A percentile compares a stretch with the other conserved stretches of the same genome.
These are phyloP conservation scores for Cryptomeria japonica DNA, from an alignment of 75 land plant genomes.

Conservation along the genomic window DNA sequence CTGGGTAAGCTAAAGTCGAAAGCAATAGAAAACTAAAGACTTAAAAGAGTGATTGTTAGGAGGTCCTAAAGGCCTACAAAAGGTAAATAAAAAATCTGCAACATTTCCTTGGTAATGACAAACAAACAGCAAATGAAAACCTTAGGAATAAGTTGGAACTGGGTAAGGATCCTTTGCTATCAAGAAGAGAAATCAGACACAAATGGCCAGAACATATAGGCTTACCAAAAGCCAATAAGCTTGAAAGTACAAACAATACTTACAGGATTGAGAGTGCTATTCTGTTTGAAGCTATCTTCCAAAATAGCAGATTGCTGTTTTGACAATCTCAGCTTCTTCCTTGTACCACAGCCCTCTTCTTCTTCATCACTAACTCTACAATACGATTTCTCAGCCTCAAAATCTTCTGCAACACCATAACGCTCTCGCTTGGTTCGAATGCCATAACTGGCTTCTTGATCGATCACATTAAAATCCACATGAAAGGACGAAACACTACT, in stretches of 20 bases:
- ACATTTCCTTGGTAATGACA: too few species aligned
- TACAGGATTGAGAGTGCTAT: slow-evolving; percentile 65
- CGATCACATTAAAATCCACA: slow-evolving; percentile 18
- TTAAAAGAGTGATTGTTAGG: too few species aligned
- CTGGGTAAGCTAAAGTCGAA: too few species aligned
- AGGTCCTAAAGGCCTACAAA: too few species aligned
- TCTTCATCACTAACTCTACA: slow-evolving; percentile 45
- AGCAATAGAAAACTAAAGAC: too few species aligned
- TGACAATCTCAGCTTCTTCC: slow-evolving; percentile 71
- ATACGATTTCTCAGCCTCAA: slow-evolving; percentile 9
- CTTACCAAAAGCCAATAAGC: too few species aligned
- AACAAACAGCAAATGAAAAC: too few species aligned
- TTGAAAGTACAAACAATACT: neutral
- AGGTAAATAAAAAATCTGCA: too few species aligned
- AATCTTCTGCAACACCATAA: slow-evolving; percentile 3
- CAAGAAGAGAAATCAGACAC: too few species aligned
- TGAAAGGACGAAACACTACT: slow-evolving; percentile 46
- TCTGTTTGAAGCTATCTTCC: slow-evolving; percentile 75
- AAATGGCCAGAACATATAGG: too few species aligned
- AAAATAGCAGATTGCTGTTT: slow-evolving; percentile 72
- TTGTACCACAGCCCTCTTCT: slow-evolving; percentile 37
- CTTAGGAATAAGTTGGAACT: too few species aligned
- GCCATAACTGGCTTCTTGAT: neutral
- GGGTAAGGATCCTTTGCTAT: too few species aligned
- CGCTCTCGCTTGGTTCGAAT: slow-evolving; percentile 27